Conservation (phyloP, 352 stramenopile species). For the Phytophthora foliorum region DNA sequence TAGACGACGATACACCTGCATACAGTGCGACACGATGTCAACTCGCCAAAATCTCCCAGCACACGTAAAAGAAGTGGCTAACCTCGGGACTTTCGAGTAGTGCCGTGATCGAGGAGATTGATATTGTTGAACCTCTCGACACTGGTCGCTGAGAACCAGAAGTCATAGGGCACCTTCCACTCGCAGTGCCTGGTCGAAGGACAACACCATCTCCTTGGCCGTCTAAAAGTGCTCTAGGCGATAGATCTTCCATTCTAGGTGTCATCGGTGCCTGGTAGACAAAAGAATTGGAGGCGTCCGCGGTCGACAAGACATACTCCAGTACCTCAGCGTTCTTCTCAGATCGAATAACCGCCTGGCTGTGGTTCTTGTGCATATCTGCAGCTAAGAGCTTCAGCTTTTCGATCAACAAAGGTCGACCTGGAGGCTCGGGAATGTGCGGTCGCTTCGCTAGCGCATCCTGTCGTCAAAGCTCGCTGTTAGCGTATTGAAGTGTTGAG, state of each 20-base stretch:
- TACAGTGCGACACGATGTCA: conserved; percentile 1
- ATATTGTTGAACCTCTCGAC: conserved; percentile 75
- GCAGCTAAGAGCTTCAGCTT: conserved; percentile 76
- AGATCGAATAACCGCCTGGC: conserved; percentile 30
- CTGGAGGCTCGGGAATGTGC: conserved; percentile 68
- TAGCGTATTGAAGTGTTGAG: background rate
- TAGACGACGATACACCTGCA: conserved; percentile 53
- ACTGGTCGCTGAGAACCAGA: conserved; percentile 60
- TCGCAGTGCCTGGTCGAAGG: conserved; percentile 61
- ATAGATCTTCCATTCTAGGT: conserved; percentile 55
- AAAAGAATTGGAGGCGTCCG: conserved; percentile 19
- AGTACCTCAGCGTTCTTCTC: conserved; percentile 68
- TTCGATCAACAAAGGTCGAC: conserved; percentile 70
- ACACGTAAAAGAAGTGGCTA: background rate
- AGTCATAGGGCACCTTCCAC: conserved; percentile 46
- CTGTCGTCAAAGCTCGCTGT: conserved; percentile 28
- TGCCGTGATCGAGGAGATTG: conserved; percentile 62
- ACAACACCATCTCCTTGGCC: conserved; percentile 23
- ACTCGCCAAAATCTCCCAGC: background rate
- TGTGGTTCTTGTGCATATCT: conserved; percentile 48
- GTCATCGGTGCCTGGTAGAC: conserved; percentile 41
- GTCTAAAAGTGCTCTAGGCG: conserved; percentile 18
- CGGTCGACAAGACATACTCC: conserved; percentile 61
- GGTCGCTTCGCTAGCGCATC: conserved; percentile 64
- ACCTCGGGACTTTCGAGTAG: conserved; percentile 72